Percentiles rank a stretch among this genome's conserved stretches.
These are phyloP conservation scores for Fusarium camptoceras DNA, from an alignment of 2,329 filamentous ascomycete genomes.

Conservation along the genomic window DNA sequence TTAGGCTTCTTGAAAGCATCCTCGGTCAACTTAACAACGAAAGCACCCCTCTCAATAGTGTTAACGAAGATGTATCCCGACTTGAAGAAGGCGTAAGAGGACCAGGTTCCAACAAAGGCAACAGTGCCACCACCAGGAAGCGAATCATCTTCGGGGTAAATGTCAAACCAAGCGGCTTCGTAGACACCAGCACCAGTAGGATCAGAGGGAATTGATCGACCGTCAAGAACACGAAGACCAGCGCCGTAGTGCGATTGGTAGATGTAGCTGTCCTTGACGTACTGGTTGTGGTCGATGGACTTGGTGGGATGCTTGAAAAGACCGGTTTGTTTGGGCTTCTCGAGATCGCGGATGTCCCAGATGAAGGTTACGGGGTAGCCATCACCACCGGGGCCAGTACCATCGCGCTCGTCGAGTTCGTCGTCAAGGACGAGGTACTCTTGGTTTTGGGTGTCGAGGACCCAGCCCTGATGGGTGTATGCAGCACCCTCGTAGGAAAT, in stretches of 20 bases:
- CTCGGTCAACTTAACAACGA: constrained; percentile 56
- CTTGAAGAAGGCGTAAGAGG: constrained; percentile 61
- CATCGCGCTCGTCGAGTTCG: constrained; percentile 62
- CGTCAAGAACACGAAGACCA: constrained; percentile 58
- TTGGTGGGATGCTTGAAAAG: constrained; percentile 55
- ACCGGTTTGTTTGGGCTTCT: constrained; percentile 58
- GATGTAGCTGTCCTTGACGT: constrained; percentile 57
- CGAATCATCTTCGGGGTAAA: constrained; percentile 62
- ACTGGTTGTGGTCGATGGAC: constrained; percentile 63
- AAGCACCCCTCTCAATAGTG: constrained; percentile 64
- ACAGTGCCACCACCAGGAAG: constrained; percentile 53
- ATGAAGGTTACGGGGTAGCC: constrained; percentile 63
- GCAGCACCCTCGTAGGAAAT: constrained; percentile 67
- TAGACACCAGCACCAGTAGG: constrained; percentile 59
- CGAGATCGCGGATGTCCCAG: constrained; percentile 60
- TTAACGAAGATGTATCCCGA: constrained; percentile 63
- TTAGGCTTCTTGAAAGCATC: constrained; percentile 18
- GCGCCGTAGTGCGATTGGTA: constrained; percentile 65
- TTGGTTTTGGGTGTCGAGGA: constrained; percentile 59
- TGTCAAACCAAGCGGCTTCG: constrained; percentile 63
- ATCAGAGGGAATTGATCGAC: constrained; percentile 52
- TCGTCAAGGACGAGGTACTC: constrained; percentile 65
- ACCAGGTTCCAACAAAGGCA: constrained; percentile 60
- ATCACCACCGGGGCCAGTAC: constrained; percentile 54
- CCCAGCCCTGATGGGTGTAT: constrained; percentile 70